Evolutionary conservation across 2,329 filamentous ascomycete genomes (phyloP).

Genomic region (Lojkania enalia): DNA sequence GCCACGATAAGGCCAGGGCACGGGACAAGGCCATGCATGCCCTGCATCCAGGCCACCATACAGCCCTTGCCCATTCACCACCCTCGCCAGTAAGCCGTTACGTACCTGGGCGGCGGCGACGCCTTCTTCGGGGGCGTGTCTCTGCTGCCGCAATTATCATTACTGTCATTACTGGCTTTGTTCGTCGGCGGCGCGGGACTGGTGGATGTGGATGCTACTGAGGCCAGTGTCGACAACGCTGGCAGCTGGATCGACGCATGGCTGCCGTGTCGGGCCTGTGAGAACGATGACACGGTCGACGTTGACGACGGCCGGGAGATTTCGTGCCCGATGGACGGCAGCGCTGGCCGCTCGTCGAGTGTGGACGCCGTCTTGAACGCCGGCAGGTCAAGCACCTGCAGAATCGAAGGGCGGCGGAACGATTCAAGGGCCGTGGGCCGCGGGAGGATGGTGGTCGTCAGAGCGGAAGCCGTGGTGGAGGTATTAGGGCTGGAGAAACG

Average conservation of each 20-base stretch:
- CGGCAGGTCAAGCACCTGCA: constrained; percentile 52
- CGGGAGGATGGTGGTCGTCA: constrained; percentile 60
- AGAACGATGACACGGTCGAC: constrained; percentile 52
- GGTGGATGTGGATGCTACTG: constrained; percentile 55
- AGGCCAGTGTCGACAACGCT: constrained; percentile 62
- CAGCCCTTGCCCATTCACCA: not conserved
- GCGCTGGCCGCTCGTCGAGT: constrained; percentile 51
- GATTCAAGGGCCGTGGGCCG: constrained; percentile 61
- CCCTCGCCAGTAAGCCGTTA: constrained; percentile 6
- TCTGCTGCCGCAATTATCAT: constrained; percentile 26
- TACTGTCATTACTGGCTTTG: constrained; percentile 45
- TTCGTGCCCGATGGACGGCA: constrained; percentile 54
- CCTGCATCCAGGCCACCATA: constrained; percentile 12
- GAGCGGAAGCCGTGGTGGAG: constrained; percentile 58
- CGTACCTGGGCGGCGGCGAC: constrained; percentile 38
- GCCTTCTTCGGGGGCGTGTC: constrained; percentile 31
- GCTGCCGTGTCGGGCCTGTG: constrained; percentile 45
- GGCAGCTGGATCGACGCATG: constrained; percentile 54
- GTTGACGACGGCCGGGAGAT: constrained; percentile 59
- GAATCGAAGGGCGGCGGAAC: constrained; percentile 53
- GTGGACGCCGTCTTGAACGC: constrained; percentile 52
- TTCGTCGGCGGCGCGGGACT: constrained; percentile 42
- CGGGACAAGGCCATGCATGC: constrained; percentile 1
- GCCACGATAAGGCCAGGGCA: constrained; percentile 30
- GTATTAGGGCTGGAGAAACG: constrained; percentile 41